Base-by-base conservation (phyloP, 345 rosid species). In the Iberis pinnata region DNA sequence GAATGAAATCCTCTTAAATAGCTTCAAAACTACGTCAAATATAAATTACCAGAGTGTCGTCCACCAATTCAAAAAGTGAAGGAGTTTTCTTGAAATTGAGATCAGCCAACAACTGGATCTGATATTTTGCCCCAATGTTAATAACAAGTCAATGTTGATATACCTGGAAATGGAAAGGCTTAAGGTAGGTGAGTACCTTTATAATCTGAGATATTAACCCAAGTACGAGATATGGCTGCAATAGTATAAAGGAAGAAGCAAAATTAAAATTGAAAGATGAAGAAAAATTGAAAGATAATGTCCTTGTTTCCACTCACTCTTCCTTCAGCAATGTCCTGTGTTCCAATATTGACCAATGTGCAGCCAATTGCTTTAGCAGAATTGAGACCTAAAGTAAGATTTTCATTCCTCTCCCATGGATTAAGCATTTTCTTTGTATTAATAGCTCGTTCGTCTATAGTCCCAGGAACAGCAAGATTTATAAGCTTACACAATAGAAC, bases 351-450 rank as follows among this genome's bases (percentile, higher is more conserved):
- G 46, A 86, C 95, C 32, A 89, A 83, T 0, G 88, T 89, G 69
- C 95, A 89, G 24, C 95, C 95, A 53, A 89, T 89, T 37, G 97
- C 97, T 69, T 86, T 89, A n/a, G 95, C 93, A 60, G 97, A 89
- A 56, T 89, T 89, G 48, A 89, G 95, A 62, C 86, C 78, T 25
- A 89, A 95, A 35, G 93, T 83, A 56, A 85, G 84, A 60, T 89
- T 89, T 60, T 89, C 97, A 69, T 79, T 89, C 68, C 84, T 81
- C 65, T 89, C 97, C 97, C 97, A 89, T 9, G 93, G 88, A 52
- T 89, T 83, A 8, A 83, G 78, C 37, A 49, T 72, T 41, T 43
- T 44, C 70, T 86, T 89, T 18, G 74, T 81, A 78, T 89, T 89
- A 19, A 89, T 78, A 32, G 93, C 95, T 61, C 97, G 72, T 65